These are phyloP conservation scores for Deuterostichococcus epilithicus DNA, from an alignment of 139 green algal species.

Conservation along the genomic window DNA sequence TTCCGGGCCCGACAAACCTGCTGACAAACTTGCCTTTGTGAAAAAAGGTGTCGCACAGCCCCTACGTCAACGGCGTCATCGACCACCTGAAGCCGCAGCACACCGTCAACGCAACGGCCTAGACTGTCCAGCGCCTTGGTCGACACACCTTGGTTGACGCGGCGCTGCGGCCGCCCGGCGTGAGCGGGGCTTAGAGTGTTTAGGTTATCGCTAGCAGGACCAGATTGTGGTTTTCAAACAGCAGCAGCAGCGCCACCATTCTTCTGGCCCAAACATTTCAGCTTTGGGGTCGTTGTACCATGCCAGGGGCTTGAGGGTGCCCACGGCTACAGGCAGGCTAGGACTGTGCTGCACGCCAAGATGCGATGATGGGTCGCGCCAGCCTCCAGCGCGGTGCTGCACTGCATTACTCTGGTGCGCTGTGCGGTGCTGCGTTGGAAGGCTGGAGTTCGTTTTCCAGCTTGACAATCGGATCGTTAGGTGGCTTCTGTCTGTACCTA, in stretches of 20 bases:
- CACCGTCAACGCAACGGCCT: background rate
- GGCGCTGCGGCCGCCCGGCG: too few species aligned
- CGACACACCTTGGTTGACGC: too few species aligned
- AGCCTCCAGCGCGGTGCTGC: background rate
- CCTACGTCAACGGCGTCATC: slow-evolving; percentile 14
- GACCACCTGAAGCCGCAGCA: slow-evolving; percentile 19
- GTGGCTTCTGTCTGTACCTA: too few species aligned
- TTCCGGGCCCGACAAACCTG: too few species aligned
- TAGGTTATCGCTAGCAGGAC: background rate
- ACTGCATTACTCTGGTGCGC: background rate
- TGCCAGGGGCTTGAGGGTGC: background rate
- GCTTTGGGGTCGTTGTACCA: background rate
- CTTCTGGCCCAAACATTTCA: background rate
- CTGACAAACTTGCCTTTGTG: too few species aligned
- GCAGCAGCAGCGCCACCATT: background rate
- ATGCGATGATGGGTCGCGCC: background rate
- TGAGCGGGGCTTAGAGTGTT: too few species aligned
- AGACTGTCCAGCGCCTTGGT: too few species aligned
- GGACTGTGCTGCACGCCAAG: background rate
- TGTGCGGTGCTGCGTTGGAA: too few species aligned
- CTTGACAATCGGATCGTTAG: too few species aligned
- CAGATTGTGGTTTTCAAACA: background rate
- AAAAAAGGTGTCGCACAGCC: slow-evolving; percentile 14
- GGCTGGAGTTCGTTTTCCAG: background rate
- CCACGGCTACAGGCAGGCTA: background rate